Base-by-base conservation (phyloP, 2,329 filamentous ascomycete species). In the Penicillium sp. region DNA sequence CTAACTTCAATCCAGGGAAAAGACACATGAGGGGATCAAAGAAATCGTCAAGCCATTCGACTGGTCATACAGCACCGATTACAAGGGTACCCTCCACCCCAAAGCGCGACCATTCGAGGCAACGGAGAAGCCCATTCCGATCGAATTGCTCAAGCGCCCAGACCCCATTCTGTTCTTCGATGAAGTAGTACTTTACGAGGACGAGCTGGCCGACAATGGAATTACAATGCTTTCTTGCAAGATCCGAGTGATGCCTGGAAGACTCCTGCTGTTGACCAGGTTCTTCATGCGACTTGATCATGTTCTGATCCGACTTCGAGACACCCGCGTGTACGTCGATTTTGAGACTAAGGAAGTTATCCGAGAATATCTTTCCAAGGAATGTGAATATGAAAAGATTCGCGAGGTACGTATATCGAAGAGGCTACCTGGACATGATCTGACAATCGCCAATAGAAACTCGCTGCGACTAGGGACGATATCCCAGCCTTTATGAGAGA, bases 161-260 rank as follows among this genome's bases (percentile, higher is more conserved):
- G 94, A 99, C 71, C 94, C 94, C 0, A 99, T 99, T 61, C 78
- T 96, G 5, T 97, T 97, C 81, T 96, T 95, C 71, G 93, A 97
- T 76, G 92, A 97, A 66, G 91, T 99, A 38, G 86, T 97, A 65
- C 82, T 99, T 45, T 99, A 96, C 73, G 94, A 99, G 78, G 95
- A 95, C 76, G 94, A 99, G 79, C 84, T 99, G 44, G 94, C 96
- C 57, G 94, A 99, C 74, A 99, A 99, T 70, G 94, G 94, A 57
- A 94, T 97, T 64, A 91, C 91, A 29, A 83, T 97, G 70, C 81
- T 95, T 55, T 95, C 88, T 58, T 91, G 89, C 75, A 99, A 99
- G 79, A 79, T 97, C 47, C 83, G 94, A 56, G 93, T 97, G 53
- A 97, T 97, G 87, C 91, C 92, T 52, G 85, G 88, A 66, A 83